A percentile compares a stretch with the other conserved stretches of the same genome.
Conservation (phyloP, 306 rosid genomes). For the Trifolium repens region DNA sequence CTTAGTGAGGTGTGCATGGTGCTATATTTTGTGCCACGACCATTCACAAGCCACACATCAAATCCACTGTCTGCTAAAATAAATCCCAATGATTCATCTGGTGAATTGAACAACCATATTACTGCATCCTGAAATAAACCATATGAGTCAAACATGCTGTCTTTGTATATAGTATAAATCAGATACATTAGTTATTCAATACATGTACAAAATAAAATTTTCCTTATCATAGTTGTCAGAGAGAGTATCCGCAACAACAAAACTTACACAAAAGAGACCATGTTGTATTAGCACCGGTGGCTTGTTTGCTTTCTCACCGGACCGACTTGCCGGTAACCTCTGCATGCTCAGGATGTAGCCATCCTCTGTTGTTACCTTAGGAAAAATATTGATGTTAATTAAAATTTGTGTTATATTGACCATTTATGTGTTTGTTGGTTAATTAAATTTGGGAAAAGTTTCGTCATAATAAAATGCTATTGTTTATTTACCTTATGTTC, state of each 20-base stretch:
- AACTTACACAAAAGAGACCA: constrained; percentile 63
- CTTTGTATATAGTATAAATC: background rate
- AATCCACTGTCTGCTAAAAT: constrained; percentile 69
- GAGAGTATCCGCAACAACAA: background rate
- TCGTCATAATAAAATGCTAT: background rate
- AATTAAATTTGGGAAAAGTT: background rate
- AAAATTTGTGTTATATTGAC: constrained; percentile 5
- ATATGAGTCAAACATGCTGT: constrained; percentile 6
- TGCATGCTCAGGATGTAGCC: constrained; percentile 71
- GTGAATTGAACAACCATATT: constrained; percentile 66
- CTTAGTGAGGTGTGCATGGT: constrained; percentile 49
- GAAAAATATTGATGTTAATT: background rate
- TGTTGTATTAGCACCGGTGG: constrained; percentile 67
- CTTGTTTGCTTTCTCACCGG: constrained; percentile 45
- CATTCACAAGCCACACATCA: constrained; percentile 75
- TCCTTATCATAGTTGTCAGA: background rate
- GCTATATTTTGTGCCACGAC: constrained; percentile 72
- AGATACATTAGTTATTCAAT: too few species aligned
- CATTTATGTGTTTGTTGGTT: background rate
- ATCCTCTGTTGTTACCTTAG: constrained; percentile 68
- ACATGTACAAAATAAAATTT: too few species aligned
- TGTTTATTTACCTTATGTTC: constrained; percentile 57
- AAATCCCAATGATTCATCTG: constrained; percentile 65
- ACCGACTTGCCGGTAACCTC: constrained; percentile 54
- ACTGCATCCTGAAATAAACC: constrained; percentile 53